Evolutionary conservation across 495 filamentous ascomycete species (phyloP).

Genomic region (Pyrenopolyporus hunteri): DNA sequence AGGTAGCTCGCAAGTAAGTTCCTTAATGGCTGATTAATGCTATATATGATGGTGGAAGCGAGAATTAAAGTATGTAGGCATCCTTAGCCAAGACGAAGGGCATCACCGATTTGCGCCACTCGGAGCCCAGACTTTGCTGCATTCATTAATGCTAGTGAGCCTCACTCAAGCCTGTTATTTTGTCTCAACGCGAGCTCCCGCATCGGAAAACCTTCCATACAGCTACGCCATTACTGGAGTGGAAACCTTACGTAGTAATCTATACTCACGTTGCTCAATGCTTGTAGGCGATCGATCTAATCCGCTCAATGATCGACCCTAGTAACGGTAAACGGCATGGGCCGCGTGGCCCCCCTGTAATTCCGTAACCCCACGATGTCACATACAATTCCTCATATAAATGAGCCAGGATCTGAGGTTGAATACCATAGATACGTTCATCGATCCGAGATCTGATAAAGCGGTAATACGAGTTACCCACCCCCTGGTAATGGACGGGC

Average conservation of each 20-base stretch:
- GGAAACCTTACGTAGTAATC: conserved; percentile 9
- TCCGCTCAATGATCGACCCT: conserved; percentile 9
- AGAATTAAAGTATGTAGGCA: conserved; percentile 21
- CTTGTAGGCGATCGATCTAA: background rate
- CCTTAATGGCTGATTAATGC: background rate
- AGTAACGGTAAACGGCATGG: conserved; percentile 25
- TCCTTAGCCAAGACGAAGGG: background rate
- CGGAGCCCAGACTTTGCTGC: conserved; percentile 2
- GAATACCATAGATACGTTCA: conserved; percentile 2
- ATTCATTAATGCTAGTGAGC: conserved; percentile 5
- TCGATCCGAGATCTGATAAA: conserved; percentile 29
- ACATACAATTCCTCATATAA: background rate
- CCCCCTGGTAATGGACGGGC: conserved; percentile 13
- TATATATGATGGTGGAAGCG: conserved; percentile 1
- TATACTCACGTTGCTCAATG: conserved; percentile 6
- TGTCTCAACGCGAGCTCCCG: background rate
- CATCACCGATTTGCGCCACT: conserved; percentile 16
- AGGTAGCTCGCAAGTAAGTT: background rate
- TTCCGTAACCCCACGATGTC: background rate
- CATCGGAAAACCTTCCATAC: conserved; percentile 11
- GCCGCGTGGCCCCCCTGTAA: conserved; percentile 14
- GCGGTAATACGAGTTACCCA: conserved; percentile 1
- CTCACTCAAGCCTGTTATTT: background rate
- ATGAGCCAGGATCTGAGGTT: conserved; percentile 6
- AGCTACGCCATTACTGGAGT: conserved; percentile 15